Conservation (phyloP, 495 filamentous ascomycete species). For the Penicillium paradoxum region DNA sequence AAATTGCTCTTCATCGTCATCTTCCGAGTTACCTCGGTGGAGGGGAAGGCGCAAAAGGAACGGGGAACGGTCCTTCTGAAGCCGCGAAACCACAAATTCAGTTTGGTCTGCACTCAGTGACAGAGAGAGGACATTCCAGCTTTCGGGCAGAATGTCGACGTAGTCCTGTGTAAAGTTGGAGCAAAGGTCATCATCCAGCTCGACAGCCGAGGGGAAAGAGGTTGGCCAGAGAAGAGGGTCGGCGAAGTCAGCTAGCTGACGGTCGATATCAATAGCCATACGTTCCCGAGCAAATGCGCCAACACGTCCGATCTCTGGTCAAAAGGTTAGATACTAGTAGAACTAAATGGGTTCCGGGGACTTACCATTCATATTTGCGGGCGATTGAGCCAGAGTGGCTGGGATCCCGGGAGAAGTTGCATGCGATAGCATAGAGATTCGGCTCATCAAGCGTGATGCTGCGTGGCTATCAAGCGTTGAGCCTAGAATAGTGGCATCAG, state of each 20-base stretch:
- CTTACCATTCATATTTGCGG: slow-evolving; percentile 44
- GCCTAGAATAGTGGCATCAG: slow-evolving; percentile 36
- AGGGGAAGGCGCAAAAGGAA: slow-evolving; percentile 84
- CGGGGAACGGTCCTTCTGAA: slow-evolving; percentile 66
- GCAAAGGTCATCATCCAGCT: slow-evolving; percentile 25
- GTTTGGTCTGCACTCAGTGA: slow-evolving; percentile 71
- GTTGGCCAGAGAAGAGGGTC: slow-evolving; percentile 40
- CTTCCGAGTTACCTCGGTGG: slow-evolving; percentile 72
- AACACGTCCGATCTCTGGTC: slow-evolving; percentile 41
- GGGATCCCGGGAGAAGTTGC: slow-evolving; percentile 31
- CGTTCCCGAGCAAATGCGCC: slow-evolving; percentile 43
- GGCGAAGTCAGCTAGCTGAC: slow-evolving; percentile 35
- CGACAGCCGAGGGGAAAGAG: slow-evolving; percentile 11
- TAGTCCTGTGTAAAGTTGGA: slow-evolving; percentile 37
- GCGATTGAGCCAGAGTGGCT: slow-evolving; percentile 31
- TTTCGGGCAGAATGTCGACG: slow-evolving; percentile 63
- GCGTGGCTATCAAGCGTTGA: slow-evolving; percentile 45
- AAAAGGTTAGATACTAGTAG: slow-evolving; percentile 9
- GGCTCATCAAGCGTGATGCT: slow-evolving; percentile 42
- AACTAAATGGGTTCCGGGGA: neutral
- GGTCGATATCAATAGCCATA: slow-evolving; percentile 41
- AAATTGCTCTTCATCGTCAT: slow-evolving; percentile 77
- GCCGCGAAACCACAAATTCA: slow-evolving; percentile 77
- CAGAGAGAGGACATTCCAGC: slow-evolving; percentile 84
- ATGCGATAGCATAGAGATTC: slow-evolving; percentile 45